A percentile compares a stretch with the other conserved stretches of the same genome.
Evolutionary conservation across 176 grass and related monocot genomes (phyloP).

Genomic region (Ensete ventricosum): DNA sequence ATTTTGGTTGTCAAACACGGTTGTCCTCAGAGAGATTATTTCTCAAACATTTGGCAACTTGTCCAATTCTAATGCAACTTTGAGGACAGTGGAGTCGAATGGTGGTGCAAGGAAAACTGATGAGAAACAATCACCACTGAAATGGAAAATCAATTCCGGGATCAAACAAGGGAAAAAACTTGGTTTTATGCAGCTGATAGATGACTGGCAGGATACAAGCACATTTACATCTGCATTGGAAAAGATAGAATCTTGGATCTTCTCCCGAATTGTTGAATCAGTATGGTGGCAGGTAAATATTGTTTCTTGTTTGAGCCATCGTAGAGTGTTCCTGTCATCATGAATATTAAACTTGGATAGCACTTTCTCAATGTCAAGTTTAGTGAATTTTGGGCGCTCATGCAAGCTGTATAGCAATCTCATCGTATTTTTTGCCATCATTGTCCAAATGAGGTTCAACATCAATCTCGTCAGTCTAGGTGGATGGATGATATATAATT

Average conservation of each 20-base stretch:
- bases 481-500: too few relatives aligned
- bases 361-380: background rate
- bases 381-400: background rate
- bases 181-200: conserved; percentile 23
- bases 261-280: conserved; percentile 73
- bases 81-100: conserved; percentile 25
- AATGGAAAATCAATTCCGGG: conserved; percentile 38
- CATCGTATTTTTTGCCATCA: too few relatives aligned
- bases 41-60: conserved; percentile 48
- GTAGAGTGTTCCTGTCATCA: background rate
- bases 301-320: background rate
- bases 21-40: conserved; percentile 86
- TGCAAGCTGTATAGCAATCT: too few relatives aligned
- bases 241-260: conserved; percentile 94
- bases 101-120: conserved; percentile 34
- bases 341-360: background rate
- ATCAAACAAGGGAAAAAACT: conserved; percentile 34
- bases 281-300: conserved; percentile 96
- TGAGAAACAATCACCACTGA: conserved; percentile 35
- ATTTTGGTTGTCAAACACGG: conserved; percentile 92
- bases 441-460: too few relatives aligned
- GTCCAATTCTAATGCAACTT: conserved; percentile 25
- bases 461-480: too few relatives aligned
- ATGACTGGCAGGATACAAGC: conserved; percentile 66
- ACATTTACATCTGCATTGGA: conserved; percentile 61